phyloP scores from a whole-genome alignment of 1,284 basidiomycete species.

The Microbotryum lychnidis-dioicae region DNA sequence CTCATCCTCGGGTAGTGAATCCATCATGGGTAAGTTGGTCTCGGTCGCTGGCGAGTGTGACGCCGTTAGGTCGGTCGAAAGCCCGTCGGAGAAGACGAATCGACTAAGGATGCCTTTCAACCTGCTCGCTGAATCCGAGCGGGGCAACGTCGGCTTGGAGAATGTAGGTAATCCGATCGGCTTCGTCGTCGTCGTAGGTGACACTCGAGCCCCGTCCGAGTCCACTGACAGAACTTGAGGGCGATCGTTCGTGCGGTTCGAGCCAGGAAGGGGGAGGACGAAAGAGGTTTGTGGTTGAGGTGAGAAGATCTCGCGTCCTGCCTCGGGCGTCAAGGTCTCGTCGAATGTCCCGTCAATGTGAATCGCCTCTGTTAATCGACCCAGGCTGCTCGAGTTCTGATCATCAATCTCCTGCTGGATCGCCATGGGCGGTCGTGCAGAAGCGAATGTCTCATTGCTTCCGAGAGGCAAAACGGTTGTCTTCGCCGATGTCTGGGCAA shows the following conservation, averaged over 20 bases:
- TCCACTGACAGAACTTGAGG: neutral
- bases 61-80: neutral
- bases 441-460: neutral
- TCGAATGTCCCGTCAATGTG: neutral
- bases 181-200: neutral
- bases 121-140: neutral
- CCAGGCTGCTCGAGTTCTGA: neutral
- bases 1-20: neutral
- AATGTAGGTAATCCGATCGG: neutral
- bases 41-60: neutral
- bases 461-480: neutral
- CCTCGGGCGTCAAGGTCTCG: neutral
- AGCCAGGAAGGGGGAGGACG: constrained; percentile 2
- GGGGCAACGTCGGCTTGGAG: neutral
- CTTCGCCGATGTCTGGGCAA: constrained; percentile 14
- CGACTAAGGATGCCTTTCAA: neutral
- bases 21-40: neutral
- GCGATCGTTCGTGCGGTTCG: no score
- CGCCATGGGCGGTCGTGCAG: neutral
- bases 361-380: neutral
- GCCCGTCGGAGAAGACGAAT: neutral
- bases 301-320: neutral
- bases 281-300: neutral
- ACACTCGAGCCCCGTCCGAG: neutral
- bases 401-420: neutral